phyloP scores from a whole-genome alignment of 208 protist genomes.

The Wallacemonas rigidus region DNA sequence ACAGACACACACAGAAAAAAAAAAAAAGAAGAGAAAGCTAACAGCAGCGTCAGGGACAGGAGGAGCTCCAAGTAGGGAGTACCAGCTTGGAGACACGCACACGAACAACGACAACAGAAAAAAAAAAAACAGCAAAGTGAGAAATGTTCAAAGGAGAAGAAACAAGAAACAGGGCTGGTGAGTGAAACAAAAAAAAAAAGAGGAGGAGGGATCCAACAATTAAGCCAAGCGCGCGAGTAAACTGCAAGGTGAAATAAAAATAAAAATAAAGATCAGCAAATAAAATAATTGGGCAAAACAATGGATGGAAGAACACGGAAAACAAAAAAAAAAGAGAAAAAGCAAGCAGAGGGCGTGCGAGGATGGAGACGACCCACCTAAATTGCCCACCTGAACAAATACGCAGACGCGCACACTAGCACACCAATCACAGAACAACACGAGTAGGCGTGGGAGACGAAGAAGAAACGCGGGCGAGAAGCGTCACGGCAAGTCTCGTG shows the following conservation, averaged over 20 bases:
- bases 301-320: background rate
- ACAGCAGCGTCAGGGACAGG: background rate
- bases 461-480: too few species aligned
- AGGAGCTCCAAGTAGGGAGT: too few species aligned
- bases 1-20: background rate
- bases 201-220: background rate
- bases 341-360: background rate
- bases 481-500: too few species aligned
- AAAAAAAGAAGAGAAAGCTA: background rate
- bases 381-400: background rate
- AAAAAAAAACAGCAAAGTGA: background rate
- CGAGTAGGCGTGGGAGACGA: background rate
- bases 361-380: background rate
- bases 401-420: background rate
- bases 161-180: background rate
- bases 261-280: background rate
- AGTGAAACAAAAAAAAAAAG: constrained; percentile 15
- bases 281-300: background rate
- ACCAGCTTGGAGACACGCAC: constrained; percentile 5
- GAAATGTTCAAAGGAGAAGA: background rate
- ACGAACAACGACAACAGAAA: constrained; percentile 5
- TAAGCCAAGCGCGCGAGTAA: constrained; percentile 3
- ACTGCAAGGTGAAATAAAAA: constrained; percentile 9
- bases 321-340: constrained; percentile 11
- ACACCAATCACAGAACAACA: background rate